Evolutionary conservation across 768 basidiomycete species (phyloP).

Genomic region (Tylopilus plumbeoviolaceoides): DNA sequence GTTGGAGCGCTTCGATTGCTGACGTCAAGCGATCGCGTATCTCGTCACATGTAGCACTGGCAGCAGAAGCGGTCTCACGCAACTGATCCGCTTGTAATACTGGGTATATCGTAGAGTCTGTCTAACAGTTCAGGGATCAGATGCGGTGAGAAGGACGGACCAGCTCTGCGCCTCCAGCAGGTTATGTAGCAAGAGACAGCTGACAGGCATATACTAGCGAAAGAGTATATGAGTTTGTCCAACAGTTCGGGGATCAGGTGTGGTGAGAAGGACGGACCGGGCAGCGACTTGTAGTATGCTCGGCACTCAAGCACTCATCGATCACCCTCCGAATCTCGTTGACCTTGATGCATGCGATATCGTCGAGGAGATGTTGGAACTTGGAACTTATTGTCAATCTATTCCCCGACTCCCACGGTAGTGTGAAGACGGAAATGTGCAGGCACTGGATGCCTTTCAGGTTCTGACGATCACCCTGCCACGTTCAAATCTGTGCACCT

Average conservation of each 20-base stretch:
- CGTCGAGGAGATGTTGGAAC: slow-evolving; percentile 50
- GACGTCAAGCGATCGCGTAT: slow-evolving; percentile 28
- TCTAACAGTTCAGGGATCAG: slow-evolving; percentile 8
- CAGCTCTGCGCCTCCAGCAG: too few relatives aligned
- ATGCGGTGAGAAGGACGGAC: slow-evolving; percentile 26
- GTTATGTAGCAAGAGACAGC: too few relatives aligned
- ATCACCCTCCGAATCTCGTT: slow-evolving; percentile 46
- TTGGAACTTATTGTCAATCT: slow-evolving; percentile 39
- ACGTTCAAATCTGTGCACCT: slow-evolving; percentile 14
- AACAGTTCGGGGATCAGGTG: too few relatives aligned
- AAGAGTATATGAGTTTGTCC: too few relatives aligned
- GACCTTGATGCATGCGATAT: slow-evolving; percentile 51
- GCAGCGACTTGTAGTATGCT: slow-evolving; percentile 43
- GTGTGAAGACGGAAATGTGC: too few relatives aligned
- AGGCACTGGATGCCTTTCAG: slow-evolving; percentile 17
- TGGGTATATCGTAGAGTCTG: slow-evolving; percentile 24
- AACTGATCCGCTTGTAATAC: slow-evolving; percentile 39
- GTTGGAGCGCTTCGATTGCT: slow-evolving; percentile 35
- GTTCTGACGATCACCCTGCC: slow-evolving; percentile 27
- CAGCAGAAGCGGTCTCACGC: slow-evolving; percentile 29
- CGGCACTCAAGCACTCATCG: slow-evolving; percentile 46
- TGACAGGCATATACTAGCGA: too few relatives aligned
- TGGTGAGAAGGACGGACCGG: too few relatives aligned
- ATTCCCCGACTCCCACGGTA: too few relatives aligned
- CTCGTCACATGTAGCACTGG: slow-evolving; percentile 31